These are phyloP conservation scores for Mycena rosella DNA, from an alignment of 768 basidiomycete species.

Conservation along the genomic window DNA sequence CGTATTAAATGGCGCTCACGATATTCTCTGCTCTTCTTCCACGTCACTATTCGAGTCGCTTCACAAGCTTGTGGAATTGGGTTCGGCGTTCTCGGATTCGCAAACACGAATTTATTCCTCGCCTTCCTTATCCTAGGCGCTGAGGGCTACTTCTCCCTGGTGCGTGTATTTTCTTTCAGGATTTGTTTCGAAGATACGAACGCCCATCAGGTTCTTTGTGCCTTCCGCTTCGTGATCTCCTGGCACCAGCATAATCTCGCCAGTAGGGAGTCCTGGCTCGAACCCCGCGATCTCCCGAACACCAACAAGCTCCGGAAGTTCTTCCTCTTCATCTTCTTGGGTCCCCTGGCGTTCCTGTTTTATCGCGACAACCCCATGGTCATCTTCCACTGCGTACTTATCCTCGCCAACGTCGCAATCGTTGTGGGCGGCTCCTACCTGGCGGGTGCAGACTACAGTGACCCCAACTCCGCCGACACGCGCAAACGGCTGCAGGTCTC, in stretches of 20 bases:
- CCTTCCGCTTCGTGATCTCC: slow-evolving; percentile 25
- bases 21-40: slow-evolving; percentile 21
- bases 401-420: slow-evolving; percentile 23
- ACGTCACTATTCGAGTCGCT: slow-evolving; percentile 16
- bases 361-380: slow-evolving; percentile 26
- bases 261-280: slow-evolving; percentile 22
- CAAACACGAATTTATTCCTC: slow-evolving; percentile 12
- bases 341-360: slow-evolving; percentile 15
- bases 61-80: slow-evolving; percentile 20
- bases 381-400: slow-evolving; percentile 12
- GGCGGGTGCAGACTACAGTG: slow-evolving; percentile 4
- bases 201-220: slow-evolving; percentile 8
- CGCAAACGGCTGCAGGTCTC: background rate
- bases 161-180: background rate
- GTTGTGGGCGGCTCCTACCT: slow-evolving; percentile 23
- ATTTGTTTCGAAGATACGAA: too few relatives aligned
- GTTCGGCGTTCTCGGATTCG: slow-evolving; percentile 21
- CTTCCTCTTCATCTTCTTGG: slow-evolving; percentile 17
- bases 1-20: slow-evolving; percentile 24
- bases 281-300: slow-evolving; percentile 4
- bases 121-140: slow-evolving; percentile 21
- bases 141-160: slow-evolving; percentile 22
- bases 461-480: slow-evolving; percentile 5
- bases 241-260: slow-evolving; percentile 29
- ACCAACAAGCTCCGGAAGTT: background rate